phyloP scores from a whole-genome alignment of 2,329 filamentous ascomycete species.

The Calycina herbarum region DNA sequence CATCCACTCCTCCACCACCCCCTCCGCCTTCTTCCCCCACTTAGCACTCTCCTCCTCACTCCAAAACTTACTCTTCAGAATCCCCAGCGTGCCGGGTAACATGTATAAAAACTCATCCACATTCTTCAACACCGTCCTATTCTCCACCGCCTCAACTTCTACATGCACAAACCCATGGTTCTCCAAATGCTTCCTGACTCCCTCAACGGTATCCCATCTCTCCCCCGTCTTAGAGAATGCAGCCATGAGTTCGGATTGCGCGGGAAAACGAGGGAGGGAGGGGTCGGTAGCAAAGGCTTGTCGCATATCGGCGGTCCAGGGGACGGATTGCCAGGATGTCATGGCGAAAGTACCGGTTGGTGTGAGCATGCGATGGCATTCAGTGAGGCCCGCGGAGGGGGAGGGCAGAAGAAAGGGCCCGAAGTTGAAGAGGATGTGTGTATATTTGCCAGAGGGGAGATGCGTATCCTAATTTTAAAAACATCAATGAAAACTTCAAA shows the following conservation, averaged over 20 bases:
- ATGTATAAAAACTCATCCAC: neutral
- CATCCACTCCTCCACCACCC: neutral
- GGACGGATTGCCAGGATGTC: neutral
- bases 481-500: neutral
- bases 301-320: neutral
- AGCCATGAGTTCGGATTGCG: neutral
- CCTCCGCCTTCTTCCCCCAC: neutral
- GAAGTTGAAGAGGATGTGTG: conserved; percentile 5
- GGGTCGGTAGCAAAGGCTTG: neutral
- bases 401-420: neutral
- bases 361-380: neutral
- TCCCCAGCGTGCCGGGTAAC: neutral
- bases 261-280: neutral
- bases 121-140: neutral
- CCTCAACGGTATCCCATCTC: neutral
- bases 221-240: neutral
- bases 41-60: neutral
- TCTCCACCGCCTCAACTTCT: neutral
- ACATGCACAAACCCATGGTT: neutral
- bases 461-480: neutral
- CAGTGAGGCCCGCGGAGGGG: neutral
- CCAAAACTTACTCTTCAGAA: neutral
- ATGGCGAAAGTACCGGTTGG: neutral
- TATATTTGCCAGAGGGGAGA: neutral
- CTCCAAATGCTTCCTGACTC: neutral